phyloP scores from a whole-genome alignment of 768 basidiomycete genomes.

The Phallus indusiatus region DNA sequence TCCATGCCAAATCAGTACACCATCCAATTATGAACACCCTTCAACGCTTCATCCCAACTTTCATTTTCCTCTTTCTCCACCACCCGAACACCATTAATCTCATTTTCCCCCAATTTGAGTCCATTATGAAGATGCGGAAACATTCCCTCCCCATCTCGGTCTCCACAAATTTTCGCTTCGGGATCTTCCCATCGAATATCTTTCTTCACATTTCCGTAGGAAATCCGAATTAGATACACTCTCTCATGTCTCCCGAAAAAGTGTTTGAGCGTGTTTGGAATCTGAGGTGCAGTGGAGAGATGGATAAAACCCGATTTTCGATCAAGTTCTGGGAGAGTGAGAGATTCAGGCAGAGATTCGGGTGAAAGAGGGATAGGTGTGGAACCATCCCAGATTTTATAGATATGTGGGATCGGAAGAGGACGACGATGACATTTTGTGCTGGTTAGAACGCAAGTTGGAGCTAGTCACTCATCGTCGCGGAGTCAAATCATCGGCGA shows the following conservation, averaged over 20 bases:
- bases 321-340: constrained; percentile 47
- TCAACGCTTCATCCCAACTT: constrained; percentile 26
- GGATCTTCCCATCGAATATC: constrained; percentile 43
- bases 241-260: constrained; percentile 34
- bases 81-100: constrained; percentile 33
- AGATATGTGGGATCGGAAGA: too few species aligned
- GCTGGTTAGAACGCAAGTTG: too few species aligned
- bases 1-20: constrained; percentile 23
- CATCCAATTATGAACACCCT: constrained; percentile 23
- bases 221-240: constrained; percentile 36
- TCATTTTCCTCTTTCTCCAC: constrained; percentile 18
- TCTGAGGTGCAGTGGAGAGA: constrained; percentile 43
- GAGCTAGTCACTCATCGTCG: too few species aligned
- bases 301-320: constrained; percentile 40
- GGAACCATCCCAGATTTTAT: too few species aligned
- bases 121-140: constrained; percentile 50
- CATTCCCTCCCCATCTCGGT: constrained; percentile 33
- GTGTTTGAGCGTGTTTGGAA: constrained; percentile 34
- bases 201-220: constrained; percentile 30
- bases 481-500: too few species aligned
- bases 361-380: constrained; percentile 20
- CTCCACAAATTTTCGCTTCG: constrained; percentile 32
- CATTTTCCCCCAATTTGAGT: constrained; percentile 31
- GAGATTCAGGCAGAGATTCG: constrained; percentile 30
- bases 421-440: too few species aligned